Percentiles rank a stretch among this genome's conserved stretches.
These are phyloP conservation scores for Apodospora peruviana DNA, from an alignment of 495 filamentous ascomycete genomes.

Conservation along the genomic window DNA sequence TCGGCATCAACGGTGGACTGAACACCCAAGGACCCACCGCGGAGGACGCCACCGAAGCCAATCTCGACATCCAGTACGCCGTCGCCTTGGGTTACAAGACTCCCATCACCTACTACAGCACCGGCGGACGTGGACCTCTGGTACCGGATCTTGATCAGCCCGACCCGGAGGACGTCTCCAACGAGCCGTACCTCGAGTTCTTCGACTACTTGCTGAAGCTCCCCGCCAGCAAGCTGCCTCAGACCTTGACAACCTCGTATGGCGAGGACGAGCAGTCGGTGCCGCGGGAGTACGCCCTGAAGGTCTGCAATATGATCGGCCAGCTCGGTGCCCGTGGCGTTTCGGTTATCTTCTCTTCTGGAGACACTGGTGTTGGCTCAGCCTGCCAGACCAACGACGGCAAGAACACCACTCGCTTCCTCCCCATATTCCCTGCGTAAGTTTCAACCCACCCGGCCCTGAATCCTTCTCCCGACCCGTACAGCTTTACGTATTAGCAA, in stretches of 20 bases:
- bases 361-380: constrained; percentile 62
- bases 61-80: constrained; percentile 69
- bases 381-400: constrained; percentile 60
- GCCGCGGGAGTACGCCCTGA: constrained; percentile 54
- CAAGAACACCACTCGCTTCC: constrained; percentile 55
- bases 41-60: constrained; percentile 53
- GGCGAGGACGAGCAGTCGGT: constrained; percentile 70
- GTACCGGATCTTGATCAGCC: constrained; percentile 33
- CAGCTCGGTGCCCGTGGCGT: constrained; percentile 68
- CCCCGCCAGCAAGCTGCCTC: constrained; percentile 50
- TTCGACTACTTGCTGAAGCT: constrained; percentile 43
- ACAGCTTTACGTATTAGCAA: no score
- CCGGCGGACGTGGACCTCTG: constrained; percentile 41
- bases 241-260: constrained; percentile 68
- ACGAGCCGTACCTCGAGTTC: constrained; percentile 74
- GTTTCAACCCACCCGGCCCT: background rate
- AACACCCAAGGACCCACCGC: constrained; percentile 44
- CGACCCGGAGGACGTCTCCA: constrained; percentile 44
- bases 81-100: constrained; percentile 52
- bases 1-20: constrained; percentile 49
- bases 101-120: constrained; percentile 62
- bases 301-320: constrained; percentile 60
- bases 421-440: constrained; percentile 60
- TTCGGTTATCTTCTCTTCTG: constrained; percentile 64
- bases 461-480: no score